Percentiles rank a stretch among this genome's conserved stretches.
phyloP scores from a whole-genome alignment of 202 grass and related monocot genomes.

The Carex arenaria region DNA sequence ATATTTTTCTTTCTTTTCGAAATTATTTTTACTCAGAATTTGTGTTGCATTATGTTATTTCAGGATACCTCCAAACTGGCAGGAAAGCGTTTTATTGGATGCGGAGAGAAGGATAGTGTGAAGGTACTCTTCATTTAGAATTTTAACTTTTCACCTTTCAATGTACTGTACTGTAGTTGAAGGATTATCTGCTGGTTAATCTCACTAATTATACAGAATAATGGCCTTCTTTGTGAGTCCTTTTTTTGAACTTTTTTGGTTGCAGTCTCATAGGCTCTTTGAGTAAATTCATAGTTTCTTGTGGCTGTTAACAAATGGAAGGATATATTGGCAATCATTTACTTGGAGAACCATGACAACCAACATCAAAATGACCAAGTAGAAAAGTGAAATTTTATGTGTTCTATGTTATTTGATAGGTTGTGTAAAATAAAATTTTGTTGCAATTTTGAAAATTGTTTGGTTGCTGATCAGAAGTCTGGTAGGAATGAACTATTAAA shows the following conservation, averaged over 20 bases:
- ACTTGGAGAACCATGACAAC: background rate
- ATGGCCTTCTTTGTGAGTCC: background rate
- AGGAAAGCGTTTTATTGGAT: conserved; percentile 47
- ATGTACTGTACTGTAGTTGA: background rate
- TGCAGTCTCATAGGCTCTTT: background rate
- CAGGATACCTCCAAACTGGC: conserved; percentile 62
- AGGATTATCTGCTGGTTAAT: conserved; percentile 8
- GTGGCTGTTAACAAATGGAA: background rate
- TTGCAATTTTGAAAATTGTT: background rate
- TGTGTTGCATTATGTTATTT: conserved; percentile 21
- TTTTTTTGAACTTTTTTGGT: background rate
- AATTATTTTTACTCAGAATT: conserved; percentile 7
- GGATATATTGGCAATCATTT: background rate
- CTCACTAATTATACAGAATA: background rate
- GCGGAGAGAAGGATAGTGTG: conserved; percentile 31
- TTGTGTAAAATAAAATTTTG: background rate
- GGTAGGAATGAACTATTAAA: background rate
- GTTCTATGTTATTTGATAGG: background rate
- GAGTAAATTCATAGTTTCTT: background rate
- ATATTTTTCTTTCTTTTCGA: background rate
- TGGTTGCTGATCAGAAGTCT: background rate
- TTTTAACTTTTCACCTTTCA: conserved; percentile 2
- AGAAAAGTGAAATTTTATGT: background rate
- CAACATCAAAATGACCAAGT: background rate
- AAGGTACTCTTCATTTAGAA: conserved; percentile 51